Base-by-base conservation (phyloP, 176 grass and related monocot genomes). In the Alloteropsis semialata region DNA sequence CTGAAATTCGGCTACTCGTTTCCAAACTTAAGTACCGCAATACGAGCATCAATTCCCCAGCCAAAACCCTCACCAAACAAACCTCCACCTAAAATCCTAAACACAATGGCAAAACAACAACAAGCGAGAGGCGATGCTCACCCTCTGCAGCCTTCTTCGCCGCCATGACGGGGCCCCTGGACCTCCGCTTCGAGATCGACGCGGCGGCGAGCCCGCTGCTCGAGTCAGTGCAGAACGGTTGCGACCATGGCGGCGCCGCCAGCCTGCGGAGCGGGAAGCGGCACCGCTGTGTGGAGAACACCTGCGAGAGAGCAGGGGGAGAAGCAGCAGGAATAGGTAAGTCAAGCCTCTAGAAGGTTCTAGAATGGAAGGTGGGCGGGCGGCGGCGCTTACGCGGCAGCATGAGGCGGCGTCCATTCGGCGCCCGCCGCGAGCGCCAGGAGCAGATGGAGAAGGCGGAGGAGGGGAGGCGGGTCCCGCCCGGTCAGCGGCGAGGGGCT, bases 81-180 rank as follows among this genome's bases (percentile, higher is more conserved):
- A 55, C 38, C 17, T 25, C 5, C 4, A 39, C n/a, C 17, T 13
- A 41, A 8, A 42, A n/a, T 44, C 8, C 19, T 30, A 25, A 12
- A 18, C 29, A n/a, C 18, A 53, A 82, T 27, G 46, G 7, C 33
- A 15, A 9, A 75, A 51, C 5, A 75, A 11, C 21, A 75, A 39
- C 10, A 70, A 4, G 39, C 39, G 27, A 37, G 63, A 41, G 34
- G 4, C 37, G 18, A 60, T n/a, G 34, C 75, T 84, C 84, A 98
- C 96, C 96, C 84, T 93, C 51, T 30, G 89, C 84, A 27, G 88
- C 89, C 85, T 93, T 98, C 89, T 98, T 95, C 60, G 92, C 96
- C 2, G 92, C 90, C 96, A 98, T 98, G 38, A 95, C 78, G 6
- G 96, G 96, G 1, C 96, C 96, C 28, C 96, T 80, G 41, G 90